Evolutionary conservation across 2,329 filamentous ascomycete genomes (phyloP), one percentile per base, ranked within the genome.

Genomic region (Parastagonospora nodorum): DNA sequence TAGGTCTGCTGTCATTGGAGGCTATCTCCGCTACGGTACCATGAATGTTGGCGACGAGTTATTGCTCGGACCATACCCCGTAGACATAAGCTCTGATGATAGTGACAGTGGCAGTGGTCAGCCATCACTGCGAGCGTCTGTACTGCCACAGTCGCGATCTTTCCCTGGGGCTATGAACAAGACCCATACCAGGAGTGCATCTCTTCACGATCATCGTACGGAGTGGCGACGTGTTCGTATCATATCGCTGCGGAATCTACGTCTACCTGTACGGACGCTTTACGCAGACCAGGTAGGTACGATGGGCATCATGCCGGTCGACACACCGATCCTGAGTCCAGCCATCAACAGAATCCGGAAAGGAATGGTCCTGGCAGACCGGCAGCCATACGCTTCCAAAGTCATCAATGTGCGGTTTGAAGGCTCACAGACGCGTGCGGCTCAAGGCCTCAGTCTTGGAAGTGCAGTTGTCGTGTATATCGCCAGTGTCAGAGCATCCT

Each of bases 241-340:
- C 45, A 87, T 90, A 38, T 97, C 92, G 62, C 87, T 97, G 37
- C 88, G 93, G 16, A 96, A 96, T 61, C 79, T 99, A 8, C 85
- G 93, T 5, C 79, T 97, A 2, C 90, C 93, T 0, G 92, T 97
- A 0, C 84, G 85, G 40, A 84, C 82, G 0, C 80, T 97, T 7
- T 82, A 87, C 43, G 82, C 87, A 12, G 91, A 90, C 8, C 93
- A 99, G 74, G 92, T 93, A 5, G 94, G 93, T 1, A 97, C 92
- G 0, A 83, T 99, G 46, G 93, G 92, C 0, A 78, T 97, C 43
- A 81, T 88, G 2, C 81, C 74, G 2, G 36, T 70, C 2, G 61
- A 66, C 32, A 57, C 57, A 24, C 52, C 61, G 4, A 65, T 69
- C 30, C 54, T 58, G 11, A 71, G 56, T 30, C 67, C 66, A 10